These are phyloP conservation scores for Anthracocystis walkeri DNA, from an alignment of 1,284 basidiomycete species.

Conservation along the genomic window DNA sequence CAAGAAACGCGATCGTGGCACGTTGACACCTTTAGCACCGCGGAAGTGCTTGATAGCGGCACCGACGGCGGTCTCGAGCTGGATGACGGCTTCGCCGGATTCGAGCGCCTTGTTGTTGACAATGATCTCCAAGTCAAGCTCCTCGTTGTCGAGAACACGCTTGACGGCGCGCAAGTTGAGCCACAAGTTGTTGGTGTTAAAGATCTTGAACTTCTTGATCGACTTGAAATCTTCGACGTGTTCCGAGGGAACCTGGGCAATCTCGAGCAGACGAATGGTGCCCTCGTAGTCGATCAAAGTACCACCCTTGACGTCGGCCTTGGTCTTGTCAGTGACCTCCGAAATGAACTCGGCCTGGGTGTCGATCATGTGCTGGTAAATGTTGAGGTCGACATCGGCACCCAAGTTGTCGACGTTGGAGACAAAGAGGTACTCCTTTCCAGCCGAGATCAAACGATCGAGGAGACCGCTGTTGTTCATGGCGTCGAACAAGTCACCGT, in stretches of 20 bases:
- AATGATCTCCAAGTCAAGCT: conserved; percentile 87
- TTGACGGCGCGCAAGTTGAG: conserved; percentile 91
- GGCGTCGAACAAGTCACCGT: conserved; percentile 96
- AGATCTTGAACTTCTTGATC: conserved; percentile 73
- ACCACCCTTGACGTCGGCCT: conserved; percentile 99
- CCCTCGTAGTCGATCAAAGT: conserved; percentile 95
- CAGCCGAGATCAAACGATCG: conserved; percentile 91
- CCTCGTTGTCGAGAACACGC: conserved; percentile 88
- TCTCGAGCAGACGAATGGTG: conserved; percentile 91
- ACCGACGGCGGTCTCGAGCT: conserved; percentile 98
- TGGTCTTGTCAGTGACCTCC: conserved; percentile 97
- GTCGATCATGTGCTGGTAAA: conserved; percentile 74
- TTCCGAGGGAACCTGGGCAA: conserved; percentile 97
- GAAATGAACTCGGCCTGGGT: conserved; percentile 70
- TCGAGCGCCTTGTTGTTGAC: conserved; percentile 83
- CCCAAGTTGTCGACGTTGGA: conserved; percentile 99
- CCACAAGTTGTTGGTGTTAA: conserved; percentile 92
- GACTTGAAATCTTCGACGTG: conserved; percentile 99
- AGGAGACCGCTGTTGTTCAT: conserved; percentile 94
- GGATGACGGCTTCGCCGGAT: conserved; percentile 79
- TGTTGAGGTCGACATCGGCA: conserved; percentile 82
- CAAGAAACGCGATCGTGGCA: conserved; percentile 95
- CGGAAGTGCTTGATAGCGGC: conserved; percentile 98
- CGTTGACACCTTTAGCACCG: conserved; percentile 92
- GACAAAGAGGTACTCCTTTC: conserved; percentile 98